Conservation (phyloP, 805 yeast genomes). For the Metschnikowia anglica region DNA sequence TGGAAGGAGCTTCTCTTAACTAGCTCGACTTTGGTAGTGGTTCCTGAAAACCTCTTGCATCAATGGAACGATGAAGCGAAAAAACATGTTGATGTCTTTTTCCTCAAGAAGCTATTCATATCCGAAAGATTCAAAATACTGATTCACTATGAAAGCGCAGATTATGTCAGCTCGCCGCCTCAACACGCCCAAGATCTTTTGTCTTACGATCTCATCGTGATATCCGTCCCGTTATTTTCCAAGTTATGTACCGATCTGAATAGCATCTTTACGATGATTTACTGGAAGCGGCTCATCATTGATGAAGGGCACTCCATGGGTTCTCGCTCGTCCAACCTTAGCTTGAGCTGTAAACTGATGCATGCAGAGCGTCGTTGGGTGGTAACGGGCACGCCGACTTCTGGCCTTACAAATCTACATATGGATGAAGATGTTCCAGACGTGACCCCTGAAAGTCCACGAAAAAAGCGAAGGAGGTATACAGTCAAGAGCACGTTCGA, state of each 20-base stretch:
- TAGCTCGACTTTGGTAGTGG: conserved; percentile 55
- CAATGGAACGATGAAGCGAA: conserved; percentile 63
- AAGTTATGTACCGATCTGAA: conserved; percentile 29
- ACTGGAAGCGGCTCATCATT: conserved; percentile 70
- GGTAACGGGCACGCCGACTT: conserved; percentile 74
- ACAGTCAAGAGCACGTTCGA: conserved; percentile 50
- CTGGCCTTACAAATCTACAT: conserved; percentile 61
- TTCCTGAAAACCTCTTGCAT: conserved; percentile 64
- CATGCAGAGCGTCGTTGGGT: conserved; percentile 68
- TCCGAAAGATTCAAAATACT: conserved; percentile 32
- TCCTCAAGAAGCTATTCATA: conserved; percentile 34
- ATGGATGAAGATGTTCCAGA: conserved; percentile 36
- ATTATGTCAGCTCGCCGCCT: conserved; percentile 24
- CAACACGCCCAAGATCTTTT: conserved; percentile 33
- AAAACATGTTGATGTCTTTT: conserved; percentile 49
- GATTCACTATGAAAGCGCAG: conserved; percentile 14
- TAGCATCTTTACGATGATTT: conserved; percentile 37
- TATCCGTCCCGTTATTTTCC: conserved; percentile 49
- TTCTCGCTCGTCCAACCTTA: conserved; percentile 50
- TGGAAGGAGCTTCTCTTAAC: conserved; percentile 41
- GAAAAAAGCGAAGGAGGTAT: conserved; percentile 33
- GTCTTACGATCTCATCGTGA: conserved; percentile 51
- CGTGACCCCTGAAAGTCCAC: conserved; percentile 15
- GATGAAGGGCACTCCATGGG: conserved; percentile 74
- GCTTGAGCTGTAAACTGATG: conserved; percentile 47